Base-by-base conservation (phyloP, 2,329 filamentous ascomycete genomes). In the Fusarium humuli region DNA sequence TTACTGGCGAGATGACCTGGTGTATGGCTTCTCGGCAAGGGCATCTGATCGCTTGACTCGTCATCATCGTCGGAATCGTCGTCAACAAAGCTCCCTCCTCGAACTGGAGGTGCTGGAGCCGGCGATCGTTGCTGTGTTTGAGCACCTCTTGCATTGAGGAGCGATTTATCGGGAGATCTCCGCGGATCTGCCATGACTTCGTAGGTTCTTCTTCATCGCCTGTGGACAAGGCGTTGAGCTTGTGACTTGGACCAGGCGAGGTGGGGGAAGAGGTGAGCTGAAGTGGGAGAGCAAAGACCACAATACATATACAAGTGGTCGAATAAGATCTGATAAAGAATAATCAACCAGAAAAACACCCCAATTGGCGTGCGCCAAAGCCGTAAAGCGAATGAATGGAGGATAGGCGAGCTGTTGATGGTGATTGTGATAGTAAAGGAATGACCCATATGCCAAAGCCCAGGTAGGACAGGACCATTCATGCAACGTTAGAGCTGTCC, bases 1-100 rank as follows among this genome's bases (percentile, higher is more conserved):
- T 86, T 89, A 70, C 85, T 84, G 14, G 88, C 80, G 42, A 90
- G 82, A 73, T 90, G 87, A 61, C 88, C 87, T 2, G 88, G 88
- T 3, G 88, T 90, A 76, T 90, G 88, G 75, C 85, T 89, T 70
- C 88, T 84, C 29, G 83, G 81, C 46, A 86, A 76, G 49, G 83
- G 79, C 57, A 77, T 78, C 61, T 76, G 75, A 61, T 81, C 79
- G 73, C 73, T 75, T 37, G 74, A 79, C 50, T 80, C 78, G 56
- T 76, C 78, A 60, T 76, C 75, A 23, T 82, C 79, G 45, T 77
- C 74, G 20, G 75, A 75, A 32, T 79, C 77, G 55, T 81, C 79
- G 30, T 77, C 77, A 60, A 81, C 77, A 69, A 82, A 77, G 61
- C 78, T 77, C 60, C 77, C 75, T 59, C 76, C 63, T 41, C 53